Evolutionary conservation across 2,329 filamentous ascomycete species (phyloP).

Genomic region (Diaporthe sp.): DNA sequence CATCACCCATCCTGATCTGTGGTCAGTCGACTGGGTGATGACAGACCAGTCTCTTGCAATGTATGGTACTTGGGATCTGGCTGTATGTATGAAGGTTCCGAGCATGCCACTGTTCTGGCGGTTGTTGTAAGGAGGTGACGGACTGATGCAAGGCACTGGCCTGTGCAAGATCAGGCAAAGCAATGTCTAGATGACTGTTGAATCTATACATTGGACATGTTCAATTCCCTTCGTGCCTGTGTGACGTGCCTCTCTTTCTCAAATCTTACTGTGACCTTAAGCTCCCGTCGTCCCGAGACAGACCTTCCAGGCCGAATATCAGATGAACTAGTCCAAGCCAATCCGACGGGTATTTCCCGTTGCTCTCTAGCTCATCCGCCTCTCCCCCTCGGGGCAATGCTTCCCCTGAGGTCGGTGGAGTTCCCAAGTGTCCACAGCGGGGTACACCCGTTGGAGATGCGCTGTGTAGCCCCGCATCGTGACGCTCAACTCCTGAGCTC

Average conservation of each 20-base stretch:
- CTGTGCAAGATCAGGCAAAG: conserved; percentile 47
- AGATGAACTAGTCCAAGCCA: conserved; percentile 14
- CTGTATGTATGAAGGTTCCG: conserved; percentile 22
- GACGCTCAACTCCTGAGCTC: conserved; percentile 27
- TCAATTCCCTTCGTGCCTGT: neutral
- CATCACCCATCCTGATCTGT: conserved; percentile 35
- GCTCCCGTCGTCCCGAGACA: conserved; percentile 2
- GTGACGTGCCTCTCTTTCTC: neutral
- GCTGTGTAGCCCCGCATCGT: conserved; percentile 29
- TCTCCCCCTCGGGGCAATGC: conserved; percentile 22
- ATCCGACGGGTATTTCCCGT: conserved; percentile 17
- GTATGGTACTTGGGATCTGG: conserved; percentile 37
- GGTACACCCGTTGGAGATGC: conserved; percentile 23
- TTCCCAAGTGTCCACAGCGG: conserved; percentile 31
- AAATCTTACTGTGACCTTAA: neutral
- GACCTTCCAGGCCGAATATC: neutral
- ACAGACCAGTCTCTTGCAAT: conserved; percentile 34
- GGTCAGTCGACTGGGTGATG: conserved; percentile 29
- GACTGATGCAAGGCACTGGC: conserved; percentile 40
- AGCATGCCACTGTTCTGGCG: conserved; percentile 50
- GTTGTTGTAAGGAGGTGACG: conserved; percentile 43
- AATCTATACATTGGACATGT: conserved; percentile 61
- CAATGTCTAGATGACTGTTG: conserved; percentile 64
- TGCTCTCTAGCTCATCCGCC: neutral
- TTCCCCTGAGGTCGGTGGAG: conserved; percentile 35